phyloP scores from a whole-genome alignment of 2,329 filamentous ascomycete species.

The Ophiostoma sp. region DNA sequence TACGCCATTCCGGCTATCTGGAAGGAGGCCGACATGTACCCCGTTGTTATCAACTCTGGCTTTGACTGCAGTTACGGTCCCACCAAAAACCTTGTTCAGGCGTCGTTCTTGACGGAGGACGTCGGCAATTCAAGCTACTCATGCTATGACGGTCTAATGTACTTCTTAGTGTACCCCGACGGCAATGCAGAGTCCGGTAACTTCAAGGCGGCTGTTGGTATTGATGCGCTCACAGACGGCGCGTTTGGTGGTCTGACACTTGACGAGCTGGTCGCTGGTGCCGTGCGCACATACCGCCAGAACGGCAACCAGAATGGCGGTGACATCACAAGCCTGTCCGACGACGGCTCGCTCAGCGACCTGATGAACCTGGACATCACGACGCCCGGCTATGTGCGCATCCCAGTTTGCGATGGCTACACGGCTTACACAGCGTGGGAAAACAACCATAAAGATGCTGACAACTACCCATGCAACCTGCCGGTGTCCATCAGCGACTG shows the following conservation, averaged over 20 bases:
- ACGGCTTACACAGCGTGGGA: slow-evolving; percentile 32
- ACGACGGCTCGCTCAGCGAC: slow-evolving; percentile 28
- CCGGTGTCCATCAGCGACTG: slow-evolving; percentile 30
- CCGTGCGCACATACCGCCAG: slow-evolving; percentile 30
- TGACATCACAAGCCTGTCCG: slow-evolving; percentile 26
- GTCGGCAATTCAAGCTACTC: neutral
- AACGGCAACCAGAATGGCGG: slow-evolving; percentile 34
- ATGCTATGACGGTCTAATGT: neutral
- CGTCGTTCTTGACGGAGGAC: neutral
- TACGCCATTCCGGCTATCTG: slow-evolving; percentile 9
- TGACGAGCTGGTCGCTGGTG: slow-evolving; percentile 30
- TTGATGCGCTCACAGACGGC: neutral
- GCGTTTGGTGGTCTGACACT: slow-evolving; percentile 30
- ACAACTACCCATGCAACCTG: slow-evolving; percentile 35
- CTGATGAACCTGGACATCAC: slow-evolving; percentile 33
- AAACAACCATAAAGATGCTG: slow-evolving; percentile 25
- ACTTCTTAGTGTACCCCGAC: slow-evolving; percentile 11
- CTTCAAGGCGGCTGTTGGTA: neutral
- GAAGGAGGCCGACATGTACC: neutral
- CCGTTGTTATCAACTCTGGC: neutral
- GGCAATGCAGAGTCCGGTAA: neutral
- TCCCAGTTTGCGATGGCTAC: slow-evolving; percentile 37
- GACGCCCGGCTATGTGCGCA: slow-evolving; percentile 35
- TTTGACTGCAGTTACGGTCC: neutral
- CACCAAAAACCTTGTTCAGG: neutral